A percentile compares a stretch with the other conserved stretches of the same genome.
Conservation (phyloP, 805 yeast species). For the Wickerhamiella kazuoi region DNA sequence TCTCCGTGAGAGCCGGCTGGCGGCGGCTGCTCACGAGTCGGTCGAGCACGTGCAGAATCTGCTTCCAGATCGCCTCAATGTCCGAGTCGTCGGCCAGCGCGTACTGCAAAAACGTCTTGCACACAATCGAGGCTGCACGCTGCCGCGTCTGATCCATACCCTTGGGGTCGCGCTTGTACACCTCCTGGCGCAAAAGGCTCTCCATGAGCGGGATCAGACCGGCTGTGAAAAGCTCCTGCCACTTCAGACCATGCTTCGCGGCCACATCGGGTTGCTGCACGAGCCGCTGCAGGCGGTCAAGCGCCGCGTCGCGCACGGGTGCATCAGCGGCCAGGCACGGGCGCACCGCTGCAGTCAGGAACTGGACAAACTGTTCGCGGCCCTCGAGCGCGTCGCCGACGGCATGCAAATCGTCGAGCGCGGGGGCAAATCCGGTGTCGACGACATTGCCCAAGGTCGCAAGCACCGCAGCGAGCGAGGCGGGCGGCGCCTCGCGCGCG, state of each 20-base stretch:
- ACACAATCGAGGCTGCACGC: constrained; percentile 47
- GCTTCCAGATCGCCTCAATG: constrained; percentile 21
- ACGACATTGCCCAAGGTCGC: constrained; percentile 1
- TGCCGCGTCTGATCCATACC: constrained; percentile 52
- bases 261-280: constrained; percentile 16
- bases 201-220: constrained; percentile 60
- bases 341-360: neutral
- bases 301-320: constrained; percentile 10
- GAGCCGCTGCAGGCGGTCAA: constrained; percentile 30
- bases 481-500: neutral
- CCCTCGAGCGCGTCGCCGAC: neutral
- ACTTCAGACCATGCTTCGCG: constrained; percentile 9
- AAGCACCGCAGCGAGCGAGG: neutral
- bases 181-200: constrained; percentile 50
- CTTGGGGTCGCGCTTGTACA: constrained; percentile 36
- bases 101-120: constrained; percentile 44
- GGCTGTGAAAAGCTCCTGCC: constrained; percentile 39
- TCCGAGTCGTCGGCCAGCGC: constrained; percentile 20
- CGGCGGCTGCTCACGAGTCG: constrained; percentile 24
- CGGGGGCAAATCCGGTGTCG: constrained; percentile 1
- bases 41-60: constrained; percentile 23
- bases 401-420: constrained; percentile 2
- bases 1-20: constrained; percentile 23
- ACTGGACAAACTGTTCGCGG: neutral
- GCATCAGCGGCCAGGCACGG: constrained; percentile 2